Percentiles rank a stretch among this genome's conserved stretches.
Evolutionary conservation across 371 early-diverging fungal genomes (phyloP).

Genomic region (Syncephalastrum contaminatum): DNA sequence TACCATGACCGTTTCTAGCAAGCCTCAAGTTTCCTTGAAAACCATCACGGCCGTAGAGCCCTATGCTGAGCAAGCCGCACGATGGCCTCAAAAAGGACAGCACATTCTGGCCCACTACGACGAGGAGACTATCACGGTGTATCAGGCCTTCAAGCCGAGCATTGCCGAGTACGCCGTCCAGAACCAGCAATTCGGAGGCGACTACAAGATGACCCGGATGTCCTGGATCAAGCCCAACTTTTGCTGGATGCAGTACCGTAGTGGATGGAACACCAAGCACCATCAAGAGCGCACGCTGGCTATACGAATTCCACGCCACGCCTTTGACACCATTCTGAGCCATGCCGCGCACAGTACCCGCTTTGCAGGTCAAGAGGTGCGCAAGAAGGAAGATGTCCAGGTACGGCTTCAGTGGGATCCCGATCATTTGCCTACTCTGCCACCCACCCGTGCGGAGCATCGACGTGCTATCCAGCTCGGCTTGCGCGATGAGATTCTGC

Average conservation of each 20-base stretch:
- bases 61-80: neutral
- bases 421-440: constrained; percentile 26
- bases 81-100: constrained; percentile 9
- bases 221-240: constrained; percentile 51
- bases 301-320: constrained; percentile 21
- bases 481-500: constrained; percentile 17
- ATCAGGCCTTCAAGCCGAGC: constrained; percentile 35
- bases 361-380: neutral
- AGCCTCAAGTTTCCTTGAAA: too few species aligned
- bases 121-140: constrained; percentile 33
- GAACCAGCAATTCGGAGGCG: constrained; percentile 22
- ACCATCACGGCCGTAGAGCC: too few species aligned
- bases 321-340: constrained; percentile 26
- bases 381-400: constrained; percentile 5
- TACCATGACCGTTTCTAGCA: too few species aligned
- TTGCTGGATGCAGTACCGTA: constrained; percentile 49
- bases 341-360: constrained; percentile 12
- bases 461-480: constrained; percentile 40
- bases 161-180: constrained; percentile 32
- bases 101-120: constrained; percentile 25
- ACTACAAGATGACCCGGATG: constrained; percentile 34
- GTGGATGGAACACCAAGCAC: constrained; percentile 35
- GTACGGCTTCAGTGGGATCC: constrained; percentile 51
- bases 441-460: constrained; percentile 7
- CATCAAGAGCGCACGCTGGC: constrained; percentile 40